Base-by-base conservation (phyloP, 352 stramenopile genomes). In the Pythium coloratum region DNA sequence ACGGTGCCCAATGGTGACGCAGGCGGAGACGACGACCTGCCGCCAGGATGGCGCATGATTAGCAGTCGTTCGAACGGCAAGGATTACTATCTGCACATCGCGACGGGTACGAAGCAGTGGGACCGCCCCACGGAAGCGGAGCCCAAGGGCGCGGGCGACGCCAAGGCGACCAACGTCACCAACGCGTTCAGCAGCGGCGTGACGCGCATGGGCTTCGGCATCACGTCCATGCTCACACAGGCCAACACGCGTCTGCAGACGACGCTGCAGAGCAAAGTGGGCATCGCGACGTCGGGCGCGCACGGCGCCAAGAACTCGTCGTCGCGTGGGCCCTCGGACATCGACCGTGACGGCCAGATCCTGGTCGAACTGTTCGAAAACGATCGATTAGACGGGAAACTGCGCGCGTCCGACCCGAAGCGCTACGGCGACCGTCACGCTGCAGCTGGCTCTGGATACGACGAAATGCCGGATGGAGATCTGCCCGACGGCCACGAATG, bases 361-460 rank as follows among this genome's bases (percentile, higher is more conserved):
- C 42, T 91, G 9, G 80, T 88, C 26, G 84, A 94, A 57, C 81
- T 94, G n/a, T 96, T 88, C 61, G 88, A 96, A 66, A 92, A 96
- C 67, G 86, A 96, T 55, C 84, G 88, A 3, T 71, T 94, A 28
- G 86, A 94, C 60, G 88, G 86, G 8, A 86, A 87, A n/a, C 54
- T 93, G 42, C 81, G 80, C 47, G 47, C 80, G 3, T 82, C 77
- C 32, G 88, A 96, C 58, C 88, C 88, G 1, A 94, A 91, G 67
- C 59, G 62, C 30, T 96, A 81, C 59, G 89, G 86, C 64, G 86
- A 92, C 70, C 78, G 76, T 16, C 58, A 88, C 47, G 84, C 86
- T 2, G 67, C 75, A 32, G 61, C 78, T 36, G 84, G 80, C 13
- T 70, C 72, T 20, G 88, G 88, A 26, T 71, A 88, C 24, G 88